phyloP scores from a whole-genome alignment of 441 rosid species.

The Corymbia citriodora region DNA sequence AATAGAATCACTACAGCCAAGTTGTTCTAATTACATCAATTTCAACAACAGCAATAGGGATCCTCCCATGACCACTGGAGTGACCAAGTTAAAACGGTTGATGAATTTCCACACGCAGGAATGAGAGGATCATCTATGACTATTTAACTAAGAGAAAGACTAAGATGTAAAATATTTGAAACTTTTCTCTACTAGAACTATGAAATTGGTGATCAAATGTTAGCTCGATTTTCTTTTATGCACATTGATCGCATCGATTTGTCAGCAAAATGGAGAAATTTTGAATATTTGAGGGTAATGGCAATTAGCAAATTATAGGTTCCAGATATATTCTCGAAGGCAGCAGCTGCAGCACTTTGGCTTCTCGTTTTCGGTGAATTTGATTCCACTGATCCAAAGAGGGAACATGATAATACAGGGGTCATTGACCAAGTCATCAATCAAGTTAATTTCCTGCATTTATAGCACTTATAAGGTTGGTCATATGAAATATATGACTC shows the following conservation, averaged over 20 bases:
- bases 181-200: not conserved
- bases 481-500: not conserved
- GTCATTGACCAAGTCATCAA: constrained; percentile 92
- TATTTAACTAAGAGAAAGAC: too few species aligned
- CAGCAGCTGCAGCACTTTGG: constrained; percentile 43
- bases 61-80: too few species aligned
- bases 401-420: constrained; percentile 97
- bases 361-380: constrained; percentile 95
- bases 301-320: too few species aligned
- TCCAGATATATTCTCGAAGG: too few species aligned
- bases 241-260: not conserved
- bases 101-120: too few species aligned
- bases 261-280: too few species aligned
- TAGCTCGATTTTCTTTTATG: not conserved
- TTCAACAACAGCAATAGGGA: too few species aligned
- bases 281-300: too few species aligned
- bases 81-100: too few species aligned
- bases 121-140: not conserved
- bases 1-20: not conserved
- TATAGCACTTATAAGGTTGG: constrained; percentile 1
- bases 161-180: not conserved
- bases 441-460: constrained; percentile 52
- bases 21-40: too few species aligned
- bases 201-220: not conserved
- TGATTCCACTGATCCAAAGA: constrained; percentile 93